phyloP scores from a whole-genome alignment of 1,284 basidiomycete species.

The Chalciporus sp. region DNA sequence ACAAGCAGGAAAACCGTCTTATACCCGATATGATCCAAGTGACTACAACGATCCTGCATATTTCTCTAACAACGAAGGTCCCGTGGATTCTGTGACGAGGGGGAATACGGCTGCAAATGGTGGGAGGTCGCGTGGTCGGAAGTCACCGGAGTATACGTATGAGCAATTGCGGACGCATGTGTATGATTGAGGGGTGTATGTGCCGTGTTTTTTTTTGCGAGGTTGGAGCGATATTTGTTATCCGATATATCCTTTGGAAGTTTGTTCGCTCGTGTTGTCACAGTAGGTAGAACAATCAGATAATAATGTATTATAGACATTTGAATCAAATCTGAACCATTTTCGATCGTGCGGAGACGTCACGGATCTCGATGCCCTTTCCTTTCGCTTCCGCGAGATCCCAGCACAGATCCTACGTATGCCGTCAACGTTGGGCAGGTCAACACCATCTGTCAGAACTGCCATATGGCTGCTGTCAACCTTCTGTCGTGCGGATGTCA shows the following conservation, averaged over 20 bases:
- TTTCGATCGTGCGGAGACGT: no score
- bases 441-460: no score
- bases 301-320: no score
- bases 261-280: not conserved
- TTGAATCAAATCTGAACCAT: no score
- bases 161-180: constrained; percentile 4
- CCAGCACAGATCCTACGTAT: no score
- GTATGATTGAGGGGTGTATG: no score
- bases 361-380: no score
- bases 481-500: no score
- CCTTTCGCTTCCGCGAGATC: no score
- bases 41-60: constrained; percentile 30
- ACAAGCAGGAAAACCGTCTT: constrained; percentile 15
- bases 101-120: constrained; percentile 29
- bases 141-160: constrained; percentile 28
- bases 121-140: constrained; percentile 20
- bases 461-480: no score
- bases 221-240: constrained; percentile 11
- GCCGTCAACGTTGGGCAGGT: no score
- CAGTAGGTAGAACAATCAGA: no score
- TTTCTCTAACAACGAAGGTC: constrained; percentile 26
- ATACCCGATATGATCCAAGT: constrained; percentile 24
- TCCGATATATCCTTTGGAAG: constrained; percentile 8
- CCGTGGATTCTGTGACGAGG: constrained; percentile 29
- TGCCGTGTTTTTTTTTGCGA: not conserved